Evolutionary conservation across 2,329 filamentous ascomycete species (phyloP), one percentile per base, ranked within the genome.

Genomic region (Trichocomaceae sp.): DNA sequence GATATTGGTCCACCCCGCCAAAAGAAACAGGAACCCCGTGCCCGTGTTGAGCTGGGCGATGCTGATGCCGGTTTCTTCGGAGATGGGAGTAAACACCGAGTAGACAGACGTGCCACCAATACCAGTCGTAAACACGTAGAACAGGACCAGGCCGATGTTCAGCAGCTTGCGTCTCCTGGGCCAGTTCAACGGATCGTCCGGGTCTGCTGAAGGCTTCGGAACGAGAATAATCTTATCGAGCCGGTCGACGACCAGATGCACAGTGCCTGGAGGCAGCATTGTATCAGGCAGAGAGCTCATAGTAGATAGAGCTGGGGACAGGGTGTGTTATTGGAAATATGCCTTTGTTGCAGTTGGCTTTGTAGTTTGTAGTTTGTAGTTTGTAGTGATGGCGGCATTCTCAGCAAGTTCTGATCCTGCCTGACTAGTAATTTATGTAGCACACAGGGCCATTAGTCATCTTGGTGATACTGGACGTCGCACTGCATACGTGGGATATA

Each of bases 41-140:
- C 75, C 75, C 50, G 72, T 69, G 55, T 77, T 78, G 22, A 78
- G 60, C 39, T 75, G 71, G 4, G 61, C 63, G n/a, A 78, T 59
- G 0, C 69, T 75, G 5, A 79, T 61, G 1, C 69, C 71, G 0
- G 74, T 74, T 2, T 70, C 71, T 50, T 74, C 63, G 6, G 72
- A 73, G 12, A 79, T 68, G 3, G 67, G 67, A 1, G 64, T 60
- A 17, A 70, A 61, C n/a, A 71, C 62, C 1, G 68, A 69, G 54
- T 70, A 70, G 10, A 69, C 63, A 3, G 66, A 61, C 1, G 69
- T 63, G 1, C 61, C 60, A 0, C 66, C 61, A 44, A 69, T 66
- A 7, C 68, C 69, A n/a, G 66, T 60, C 9, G 62, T 60, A 7
- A 69, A 59, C 1, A 64, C 67, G 55, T 70, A 71, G n/a, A 61